Percentiles rank a stretch among this genome's conserved stretches.
Conservation (phyloP, 495 filamentous ascomycete species). For the Xylaria bambusicola region DNA sequence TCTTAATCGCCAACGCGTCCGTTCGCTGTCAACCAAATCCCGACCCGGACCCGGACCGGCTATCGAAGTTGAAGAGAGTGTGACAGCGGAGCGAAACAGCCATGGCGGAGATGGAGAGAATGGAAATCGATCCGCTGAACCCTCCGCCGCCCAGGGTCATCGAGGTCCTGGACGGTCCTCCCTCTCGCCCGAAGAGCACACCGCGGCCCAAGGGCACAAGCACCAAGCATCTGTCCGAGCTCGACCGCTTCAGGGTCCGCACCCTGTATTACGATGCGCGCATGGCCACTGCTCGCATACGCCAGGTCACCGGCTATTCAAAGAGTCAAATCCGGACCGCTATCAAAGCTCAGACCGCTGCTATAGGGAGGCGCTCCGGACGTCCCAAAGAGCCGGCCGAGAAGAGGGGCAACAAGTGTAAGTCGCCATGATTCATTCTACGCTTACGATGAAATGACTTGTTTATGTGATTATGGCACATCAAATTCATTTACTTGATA, state of each 20-base stretch:
- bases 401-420: neutral
- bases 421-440: neutral
- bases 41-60: too few relatives aligned
- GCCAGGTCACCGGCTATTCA: slow-evolving; percentile 31
- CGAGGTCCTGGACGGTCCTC: neutral
- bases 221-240: slow-evolving; percentile 32
- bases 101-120: neutral
- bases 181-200: neutral
- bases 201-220: slow-evolving; percentile 28
- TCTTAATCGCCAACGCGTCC: too few relatives aligned
- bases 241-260: slow-evolving; percentile 32
- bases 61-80: too few relatives aligned
- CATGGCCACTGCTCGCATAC: slow-evolving; percentile 28
- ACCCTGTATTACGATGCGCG: slow-evolving; percentile 32
- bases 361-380: slow-evolving; percentile 23
- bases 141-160: slow-evolving; percentile 16
- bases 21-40: too few relatives aligned
- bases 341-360: slow-evolving; percentile 26
- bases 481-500: too few relatives aligned
- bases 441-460: neutral
- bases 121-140: neutral
- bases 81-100: neutral
- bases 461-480: too few relatives aligned
- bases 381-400: slow-evolving; percentile 27
- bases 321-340: slow-evolving; percentile 32